phyloP scores from a whole-genome alignment of 2,329 filamentous ascomycete species.

The Teratosphaeria zuluensis region DNA sequence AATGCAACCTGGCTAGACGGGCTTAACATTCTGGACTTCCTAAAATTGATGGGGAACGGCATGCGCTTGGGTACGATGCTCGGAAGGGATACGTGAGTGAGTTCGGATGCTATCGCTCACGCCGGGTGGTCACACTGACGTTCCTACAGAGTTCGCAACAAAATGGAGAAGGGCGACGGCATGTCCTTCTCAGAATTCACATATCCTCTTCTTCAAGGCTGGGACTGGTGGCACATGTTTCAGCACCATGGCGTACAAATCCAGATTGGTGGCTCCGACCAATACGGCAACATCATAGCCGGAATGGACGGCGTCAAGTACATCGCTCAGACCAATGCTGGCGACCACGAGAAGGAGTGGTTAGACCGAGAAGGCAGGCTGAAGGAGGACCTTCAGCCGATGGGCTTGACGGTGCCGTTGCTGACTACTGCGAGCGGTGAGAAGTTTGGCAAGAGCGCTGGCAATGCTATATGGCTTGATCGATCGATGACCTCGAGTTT shows the following conservation, averaged over 20 bases:
- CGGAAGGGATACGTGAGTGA: constrained; percentile 69
- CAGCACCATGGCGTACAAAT: constrained; percentile 59
- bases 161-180: constrained; percentile 75
- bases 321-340: constrained; percentile 44
- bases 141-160: constrained; percentile 58
- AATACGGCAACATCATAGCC: constrained; percentile 90
- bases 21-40: constrained; percentile 61
- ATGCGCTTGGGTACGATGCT: constrained; percentile 81
- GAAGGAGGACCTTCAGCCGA: constrained; percentile 42
- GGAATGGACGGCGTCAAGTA: constrained; percentile 78
- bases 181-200: constrained; percentile 92
- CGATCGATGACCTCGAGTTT: constrained; percentile 68
- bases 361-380: constrained; percentile 27
- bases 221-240: constrained; percentile 93
- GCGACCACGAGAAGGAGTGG: constrained; percentile 4
- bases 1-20: constrained; percentile 78
- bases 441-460: constrained; percentile 92
- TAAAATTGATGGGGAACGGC: constrained; percentile 61
- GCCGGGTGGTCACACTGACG: not conserved
- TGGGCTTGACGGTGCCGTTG: constrained; percentile 85
- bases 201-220: constrained; percentile 88
- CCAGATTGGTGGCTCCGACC: constrained; percentile 90
- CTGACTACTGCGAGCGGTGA: constrained; percentile 74
- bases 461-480: constrained; percentile 91
- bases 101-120: constrained; percentile 1